phyloP scores from a whole-genome alignment of 331 rosid genomes.

The Ulmus americana region DNA sequence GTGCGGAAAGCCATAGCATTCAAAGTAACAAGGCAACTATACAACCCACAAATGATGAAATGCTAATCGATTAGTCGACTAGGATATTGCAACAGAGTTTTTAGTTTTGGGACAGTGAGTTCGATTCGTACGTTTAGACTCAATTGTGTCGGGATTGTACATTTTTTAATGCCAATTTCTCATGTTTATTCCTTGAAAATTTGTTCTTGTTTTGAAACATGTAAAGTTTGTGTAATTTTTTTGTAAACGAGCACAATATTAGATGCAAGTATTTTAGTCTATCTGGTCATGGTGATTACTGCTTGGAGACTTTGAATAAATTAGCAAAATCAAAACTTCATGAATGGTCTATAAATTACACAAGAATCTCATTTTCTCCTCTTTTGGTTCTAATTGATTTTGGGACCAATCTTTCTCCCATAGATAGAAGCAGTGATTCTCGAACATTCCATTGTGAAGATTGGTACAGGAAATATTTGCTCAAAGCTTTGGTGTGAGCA shows the following conservation, averaged over 20 bases:
- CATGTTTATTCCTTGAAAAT: not conserved
- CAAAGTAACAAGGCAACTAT: conserved; percentile 64
- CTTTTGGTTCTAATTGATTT: too few relatives aligned
- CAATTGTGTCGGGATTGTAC: conserved; percentile 6
- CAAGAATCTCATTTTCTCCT: too few relatives aligned
- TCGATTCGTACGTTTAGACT: not conserved
- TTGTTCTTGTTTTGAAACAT: conserved; percentile 2
- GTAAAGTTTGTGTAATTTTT: conserved; percentile 27
- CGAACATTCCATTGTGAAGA: not conserved
- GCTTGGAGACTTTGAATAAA: too few relatives aligned
- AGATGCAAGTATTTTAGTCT: not conserved
- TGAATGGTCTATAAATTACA: too few relatives aligned
- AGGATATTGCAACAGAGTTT: not conserved
- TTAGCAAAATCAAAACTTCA: too few relatives aligned
- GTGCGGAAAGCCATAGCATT: conserved; percentile 34
- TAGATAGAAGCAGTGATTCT: not conserved
- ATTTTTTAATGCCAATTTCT: not conserved
- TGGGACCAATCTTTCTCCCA: not conserved
- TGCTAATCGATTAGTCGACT: conserved; percentile 66
- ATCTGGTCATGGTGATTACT: too few relatives aligned
- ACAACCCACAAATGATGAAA: conserved; percentile 62
- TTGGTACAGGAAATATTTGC: not conserved
- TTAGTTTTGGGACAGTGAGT: conserved; percentile 3
- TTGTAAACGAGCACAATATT: not conserved
- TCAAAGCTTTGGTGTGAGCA: conserved; percentile 26